Evolutionary conservation across 129 eudicot species (phyloP).

Genomic region (Glebionis coronaria): DNA sequence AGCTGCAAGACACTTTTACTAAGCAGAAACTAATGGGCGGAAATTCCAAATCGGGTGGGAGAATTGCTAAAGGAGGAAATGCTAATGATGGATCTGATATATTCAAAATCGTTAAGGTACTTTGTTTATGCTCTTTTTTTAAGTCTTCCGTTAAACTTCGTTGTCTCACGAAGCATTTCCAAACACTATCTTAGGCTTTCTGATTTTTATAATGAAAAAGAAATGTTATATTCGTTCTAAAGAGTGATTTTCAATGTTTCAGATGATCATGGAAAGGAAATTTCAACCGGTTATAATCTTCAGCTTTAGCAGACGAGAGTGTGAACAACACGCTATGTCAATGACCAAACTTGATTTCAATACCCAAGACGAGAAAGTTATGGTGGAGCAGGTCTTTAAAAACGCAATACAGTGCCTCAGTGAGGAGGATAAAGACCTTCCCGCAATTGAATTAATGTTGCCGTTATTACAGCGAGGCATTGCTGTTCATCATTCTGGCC

Average conservation of each 20-base stretch:
- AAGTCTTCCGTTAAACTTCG: background rate
- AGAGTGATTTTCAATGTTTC: conserved; percentile 22
- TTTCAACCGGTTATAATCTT: conserved; percentile 95
- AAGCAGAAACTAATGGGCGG: conserved; percentile 50
- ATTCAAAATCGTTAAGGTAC: conserved; percentile 96
- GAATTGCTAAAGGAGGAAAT: conserved; percentile 80
- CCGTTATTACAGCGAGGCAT: conserved; percentile 95
- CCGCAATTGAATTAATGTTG: conserved; percentile 94
- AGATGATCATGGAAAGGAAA: conserved; percentile 98
- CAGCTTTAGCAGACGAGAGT: conserved; percentile 98
- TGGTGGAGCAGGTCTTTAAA: conserved; percentile 76
- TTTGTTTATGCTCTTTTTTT: background rate
- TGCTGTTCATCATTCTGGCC: conserved; percentile 99
- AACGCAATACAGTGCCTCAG: conserved; percentile 79
- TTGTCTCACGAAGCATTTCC: background rate
- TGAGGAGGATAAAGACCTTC: conserved; percentile 79
- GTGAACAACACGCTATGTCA: conserved; percentile 99
- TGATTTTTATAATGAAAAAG: background rate
- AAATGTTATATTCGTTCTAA: conserved; percentile 7
- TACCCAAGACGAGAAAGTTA: conserved; percentile 77
- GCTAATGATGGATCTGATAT: conserved; percentile 90
- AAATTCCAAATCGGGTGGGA: conserved; percentile 43
- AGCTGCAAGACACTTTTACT: conserved; percentile 72
- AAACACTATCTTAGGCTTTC: background rate
- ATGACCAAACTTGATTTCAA: conserved; percentile 96